A percentile compares a stretch with the other conserved stretches of the same genome.
Conservation (phyloP, 192 early-diverging fungal species). For the Spinellus fusiger region DNA sequence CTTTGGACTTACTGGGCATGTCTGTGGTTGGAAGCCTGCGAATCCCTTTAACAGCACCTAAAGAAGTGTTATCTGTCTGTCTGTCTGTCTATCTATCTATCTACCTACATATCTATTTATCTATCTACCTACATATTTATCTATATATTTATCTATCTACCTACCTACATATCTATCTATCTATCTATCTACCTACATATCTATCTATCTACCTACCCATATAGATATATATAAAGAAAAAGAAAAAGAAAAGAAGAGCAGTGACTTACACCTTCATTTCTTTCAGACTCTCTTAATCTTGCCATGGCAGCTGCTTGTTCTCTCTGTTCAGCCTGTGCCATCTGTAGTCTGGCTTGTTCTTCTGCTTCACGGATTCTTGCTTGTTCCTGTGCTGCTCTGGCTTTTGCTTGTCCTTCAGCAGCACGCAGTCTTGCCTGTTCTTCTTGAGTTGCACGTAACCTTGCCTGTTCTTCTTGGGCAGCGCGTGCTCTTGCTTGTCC, state of each 20-base stretch:
- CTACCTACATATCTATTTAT: too few relatives aligned
- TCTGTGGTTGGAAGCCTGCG: conserved; percentile 15
- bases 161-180: too few relatives aligned
- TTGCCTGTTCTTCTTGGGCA: conserved; percentile 40
- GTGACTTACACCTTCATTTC: conserved; percentile 35
- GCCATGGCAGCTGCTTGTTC: neutral
- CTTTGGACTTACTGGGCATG: conserved; percentile 20
- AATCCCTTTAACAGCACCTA: conserved; percentile 21
- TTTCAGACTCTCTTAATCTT: conserved; percentile 33
- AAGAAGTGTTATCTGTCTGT: too few relatives aligned
- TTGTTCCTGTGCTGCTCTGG: neutral
- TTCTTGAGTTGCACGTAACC: neutral
- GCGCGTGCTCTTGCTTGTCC: conserved; percentile 12
- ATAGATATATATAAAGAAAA: too few relatives aligned
- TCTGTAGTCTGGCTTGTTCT: conserved; percentile 5
- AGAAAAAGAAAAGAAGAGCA: neutral
- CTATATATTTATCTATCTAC: too few relatives aligned
- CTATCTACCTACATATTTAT: too few relatives aligned
- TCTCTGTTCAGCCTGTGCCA: neutral
- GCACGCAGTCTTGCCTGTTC: neutral
- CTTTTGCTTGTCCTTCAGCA: neutral
- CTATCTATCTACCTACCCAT: too few relatives aligned
- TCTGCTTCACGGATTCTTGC: neutral
- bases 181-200: too few relatives aligned
- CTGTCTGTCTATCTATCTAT: too few relatives aligned